Percentiles rank a stretch among this genome's conserved stretches.
phyloP scores from a whole-genome alignment of 2,329 filamentous ascomycete genomes.

The Ophioceras dolichostomum region DNA sequence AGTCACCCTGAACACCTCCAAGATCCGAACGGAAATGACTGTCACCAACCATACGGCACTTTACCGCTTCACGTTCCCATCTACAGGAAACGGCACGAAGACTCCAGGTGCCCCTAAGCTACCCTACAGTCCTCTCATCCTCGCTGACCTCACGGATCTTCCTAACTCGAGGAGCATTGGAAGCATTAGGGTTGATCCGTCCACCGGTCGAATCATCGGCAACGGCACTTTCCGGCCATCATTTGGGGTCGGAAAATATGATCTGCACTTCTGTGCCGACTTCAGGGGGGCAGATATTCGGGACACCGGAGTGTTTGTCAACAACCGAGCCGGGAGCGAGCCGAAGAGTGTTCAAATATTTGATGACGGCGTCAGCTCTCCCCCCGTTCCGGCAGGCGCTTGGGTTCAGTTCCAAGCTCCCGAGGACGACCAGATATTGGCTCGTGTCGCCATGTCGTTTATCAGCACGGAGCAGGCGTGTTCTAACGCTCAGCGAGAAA shows the following conservation, averaged over 20 bases:
- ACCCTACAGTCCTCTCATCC: constrained; percentile 31
- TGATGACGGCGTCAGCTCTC: constrained; percentile 4
- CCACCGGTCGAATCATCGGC: constrained; percentile 33
- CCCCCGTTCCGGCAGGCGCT: constrained; percentile 33
- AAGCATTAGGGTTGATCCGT: constrained; percentile 30
- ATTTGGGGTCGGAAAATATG: constrained; percentile 51
- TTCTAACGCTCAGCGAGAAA: constrained; percentile 46
- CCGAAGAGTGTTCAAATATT: constrained; percentile 14
- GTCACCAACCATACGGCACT: constrained; percentile 36
- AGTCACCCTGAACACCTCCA: constrained; percentile 30
- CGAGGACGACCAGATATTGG: constrained; percentile 37
- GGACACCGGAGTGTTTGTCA: constrained; percentile 39
- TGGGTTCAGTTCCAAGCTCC: constrained; percentile 47
- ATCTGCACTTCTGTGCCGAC: constrained; percentile 54
- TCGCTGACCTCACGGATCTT: constrained; percentile 38
- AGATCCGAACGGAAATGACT: constrained; percentile 38
- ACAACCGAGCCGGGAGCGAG: constrained; percentile 30
- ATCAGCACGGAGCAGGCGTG: constrained; percentile 51
- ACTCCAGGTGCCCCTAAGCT: constrained; percentile 9
- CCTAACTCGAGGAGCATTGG: constrained; percentile 34
- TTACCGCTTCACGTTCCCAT: constrained; percentile 35
- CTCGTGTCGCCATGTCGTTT: constrained; percentile 56
- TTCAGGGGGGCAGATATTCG: constrained; percentile 29
- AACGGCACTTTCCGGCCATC: constrained; percentile 42
- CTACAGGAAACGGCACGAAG: constrained; percentile 10